Base-by-base conservation (phyloP, 805 yeast genomes). In the Saturnispora silvae region DNA sequence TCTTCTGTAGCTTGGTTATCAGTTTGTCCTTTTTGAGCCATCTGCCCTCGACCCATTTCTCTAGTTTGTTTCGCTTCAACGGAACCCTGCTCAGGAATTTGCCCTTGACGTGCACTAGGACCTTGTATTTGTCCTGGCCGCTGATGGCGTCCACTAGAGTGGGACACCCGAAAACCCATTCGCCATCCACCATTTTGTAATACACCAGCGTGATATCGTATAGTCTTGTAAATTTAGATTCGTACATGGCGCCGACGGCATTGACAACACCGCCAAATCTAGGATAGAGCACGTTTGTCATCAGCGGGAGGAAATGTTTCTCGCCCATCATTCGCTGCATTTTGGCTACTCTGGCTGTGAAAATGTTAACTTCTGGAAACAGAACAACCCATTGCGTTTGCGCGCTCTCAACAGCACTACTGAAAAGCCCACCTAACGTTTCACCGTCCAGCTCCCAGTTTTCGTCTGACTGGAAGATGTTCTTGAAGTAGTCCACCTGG, bases 301-400 rank as follows among this genome's bases (percentile, higher is more conserved):
- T 65, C 13, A 54, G 57, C 0, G 89, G 83, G n/a, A 81, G 61
- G 38, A 68, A 79, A 48, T 68, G 74, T 40, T 68, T 66, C 28
- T 68, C 68, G 33, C 77, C 66, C 42, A 75, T 65, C 22, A 67
- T 64, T 28, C 66, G 61, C 43, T 85, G 94, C 28, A 68, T 35
- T 48, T 54, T 45, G 32, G 61, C 53, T 31, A 65, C 65, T 26
- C 68, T 68, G 9, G 68, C 61, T 0, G 77, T 70, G 54, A 72
- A 70, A 6, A 81, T 71, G 49, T 81, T 81, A 4, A 82, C 95
- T 56, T 87, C 96, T 0, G 96, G 96, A 46, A 86, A 86, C 7
- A 82, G 45, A 1, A 77, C 75, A 0, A 85, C 47, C 83, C 94
- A 77, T 45, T 54, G 48, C 5, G 39, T 63, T n/a, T 47, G 51